Percentiles rank a stretch among this genome's conserved stretches.
These are phyloP conservation scores for Silene vulgaris DNA, from an alignment of 179 eudicot genomes.

Conservation along the genomic window DNA sequence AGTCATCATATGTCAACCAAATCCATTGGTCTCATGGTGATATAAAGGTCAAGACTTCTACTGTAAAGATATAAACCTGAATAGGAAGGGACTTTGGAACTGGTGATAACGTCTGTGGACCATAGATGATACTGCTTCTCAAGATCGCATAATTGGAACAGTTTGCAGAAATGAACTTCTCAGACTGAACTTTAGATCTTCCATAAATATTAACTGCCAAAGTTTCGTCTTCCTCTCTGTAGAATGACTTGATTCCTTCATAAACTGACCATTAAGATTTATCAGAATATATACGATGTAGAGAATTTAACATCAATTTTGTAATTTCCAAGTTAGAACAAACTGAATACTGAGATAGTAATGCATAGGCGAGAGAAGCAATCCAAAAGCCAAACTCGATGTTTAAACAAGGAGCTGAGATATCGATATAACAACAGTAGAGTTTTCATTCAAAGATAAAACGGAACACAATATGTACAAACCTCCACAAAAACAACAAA, in stretches of 20 bases:
- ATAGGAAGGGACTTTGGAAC: slow-evolving; percentile 83
- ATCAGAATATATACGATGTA: slow-evolving; percentile 1
- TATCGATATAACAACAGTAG: neutral
- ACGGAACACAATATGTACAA: neutral
- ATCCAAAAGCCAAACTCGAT: neutral
- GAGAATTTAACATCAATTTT: too few relatives aligned
- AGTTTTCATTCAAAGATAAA: neutral
- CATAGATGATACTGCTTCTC: slow-evolving; percentile 92
- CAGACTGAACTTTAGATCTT: slow-evolving; percentile 77
- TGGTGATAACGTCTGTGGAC: slow-evolving; percentile 76
- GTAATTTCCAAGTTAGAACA: neutral
- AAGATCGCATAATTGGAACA: slow-evolving; percentile 70
- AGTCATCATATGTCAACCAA: neutral
- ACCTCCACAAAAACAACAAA: neutral
- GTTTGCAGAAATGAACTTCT: slow-evolving; percentile 51
- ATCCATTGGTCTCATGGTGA: too few relatives aligned
- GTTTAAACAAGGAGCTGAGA: neutral
- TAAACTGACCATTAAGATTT: slow-evolving; percentile 47
- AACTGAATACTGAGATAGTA: neutral
- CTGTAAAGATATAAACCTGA: slow-evolving; percentile 45
- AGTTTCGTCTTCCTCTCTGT: slow-evolving; percentile 80
- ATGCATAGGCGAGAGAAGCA: neutral
- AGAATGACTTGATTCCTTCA: slow-evolving; percentile 81
- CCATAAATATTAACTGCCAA: slow-evolving; percentile 77
- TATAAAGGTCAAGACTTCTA: neutral